Percentiles rank a stretch among this genome's conserved stretches.
Evolutionary conservation across 2,329 filamentous ascomycete genomes (phyloP).

Genomic region (Macrophomina pseudophaseolina): DNA sequence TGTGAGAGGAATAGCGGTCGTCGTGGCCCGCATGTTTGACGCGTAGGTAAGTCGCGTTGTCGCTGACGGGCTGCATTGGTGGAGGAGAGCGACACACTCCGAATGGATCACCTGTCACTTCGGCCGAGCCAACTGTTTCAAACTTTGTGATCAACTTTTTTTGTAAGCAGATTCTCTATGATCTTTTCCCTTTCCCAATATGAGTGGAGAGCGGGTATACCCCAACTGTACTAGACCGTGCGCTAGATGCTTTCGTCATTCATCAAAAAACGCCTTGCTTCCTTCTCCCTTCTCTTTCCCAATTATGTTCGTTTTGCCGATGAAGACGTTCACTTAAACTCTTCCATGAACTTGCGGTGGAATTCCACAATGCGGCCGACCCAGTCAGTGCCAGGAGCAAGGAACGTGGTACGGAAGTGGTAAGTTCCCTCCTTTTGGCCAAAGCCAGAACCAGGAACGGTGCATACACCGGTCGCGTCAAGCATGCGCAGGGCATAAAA

Average conservation of each 20-base stretch:
- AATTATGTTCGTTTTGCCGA: not conserved
- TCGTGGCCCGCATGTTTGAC: slow-evolving; percentile 16
- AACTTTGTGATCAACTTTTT: not conserved
- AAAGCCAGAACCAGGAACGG: slow-evolving; percentile 91
- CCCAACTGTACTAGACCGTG: slow-evolving; percentile 11
- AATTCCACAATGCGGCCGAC: slow-evolving; percentile 85
- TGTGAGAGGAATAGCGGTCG: not conserved
- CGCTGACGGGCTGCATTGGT: slow-evolving; percentile 22
- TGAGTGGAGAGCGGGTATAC: slow-evolving; percentile 3
- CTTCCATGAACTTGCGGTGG: slow-evolving; percentile 86
- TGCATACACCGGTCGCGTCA: slow-evolving; percentile 91
- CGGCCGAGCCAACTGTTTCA: slow-evolving; percentile 18
- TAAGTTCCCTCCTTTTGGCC: slow-evolving; percentile 89
- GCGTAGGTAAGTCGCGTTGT: slow-evolving; percentile 1
- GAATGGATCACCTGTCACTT: slow-evolving; percentile 17
- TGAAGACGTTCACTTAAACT: slow-evolving; percentile 60
- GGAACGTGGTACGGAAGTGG: slow-evolving; percentile 96
- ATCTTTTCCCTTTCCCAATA: not conserved
- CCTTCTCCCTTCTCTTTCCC: not conserved
- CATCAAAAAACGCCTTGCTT: slow-evolving; percentile 2
- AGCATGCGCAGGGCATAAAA: slow-evolving; percentile 93
- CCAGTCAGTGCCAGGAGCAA: slow-evolving; percentile 96
- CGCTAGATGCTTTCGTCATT: slow-evolving; percentile 8
- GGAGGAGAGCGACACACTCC: slow-evolving; percentile 3
- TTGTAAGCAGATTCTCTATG: slow-evolving; percentile 2